Evolutionary conservation across 2,329 filamentous ascomycete species (phyloP).

Genomic region (Aspergillus calidoustus): DNA sequence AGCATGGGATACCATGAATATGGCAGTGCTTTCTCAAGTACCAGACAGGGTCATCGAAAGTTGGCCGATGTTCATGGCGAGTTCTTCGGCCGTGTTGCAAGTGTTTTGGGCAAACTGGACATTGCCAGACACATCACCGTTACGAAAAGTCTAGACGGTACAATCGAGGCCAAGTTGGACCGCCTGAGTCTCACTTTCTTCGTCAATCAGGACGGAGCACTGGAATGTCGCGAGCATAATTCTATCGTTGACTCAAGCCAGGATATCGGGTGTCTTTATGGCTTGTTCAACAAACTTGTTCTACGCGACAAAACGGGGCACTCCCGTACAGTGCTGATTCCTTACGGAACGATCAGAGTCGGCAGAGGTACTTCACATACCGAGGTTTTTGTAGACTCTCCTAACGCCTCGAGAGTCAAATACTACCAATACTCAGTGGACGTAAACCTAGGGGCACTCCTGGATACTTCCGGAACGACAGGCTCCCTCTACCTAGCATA

Average conservation of each 20-base stretch:
- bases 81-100: slow-evolving; percentile 37
- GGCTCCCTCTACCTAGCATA: slow-evolving; percentile 31
- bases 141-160: slow-evolving; percentile 20
- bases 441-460: slow-evolving; percentile 25
- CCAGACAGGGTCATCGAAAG: slow-evolving; percentile 6
- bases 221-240: slow-evolving; percentile 25
- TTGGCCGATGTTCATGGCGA: slow-evolving; percentile 43
- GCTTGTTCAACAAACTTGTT: slow-evolving; percentile 32
- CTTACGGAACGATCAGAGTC: slow-evolving; percentile 26
- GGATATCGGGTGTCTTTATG: slow-evolving; percentile 27
- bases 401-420: slow-evolving; percentile 9
- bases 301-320: slow-evolving; percentile 14
- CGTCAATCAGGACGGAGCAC: slow-evolving; percentile 26
- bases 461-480: slow-evolving; percentile 16
- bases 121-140: slow-evolving; percentile 40
- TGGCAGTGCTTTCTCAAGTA: not conserved
- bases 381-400: slow-evolving; percentile 22
- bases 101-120: slow-evolving; percentile 45
- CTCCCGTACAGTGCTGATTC: slow-evolving; percentile 29
- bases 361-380: slow-evolving; percentile 17
- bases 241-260: slow-evolving; percentile 29
- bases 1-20: slow-evolving; percentile 28
- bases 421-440: slow-evolving; percentile 32
- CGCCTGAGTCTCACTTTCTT: slow-evolving; percentile 54
- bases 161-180: slow-evolving; percentile 47